Evolutionary conservation across 164 flowering plant genomes (phyloP).

Genomic region (Magnolia officinalis): DNA sequence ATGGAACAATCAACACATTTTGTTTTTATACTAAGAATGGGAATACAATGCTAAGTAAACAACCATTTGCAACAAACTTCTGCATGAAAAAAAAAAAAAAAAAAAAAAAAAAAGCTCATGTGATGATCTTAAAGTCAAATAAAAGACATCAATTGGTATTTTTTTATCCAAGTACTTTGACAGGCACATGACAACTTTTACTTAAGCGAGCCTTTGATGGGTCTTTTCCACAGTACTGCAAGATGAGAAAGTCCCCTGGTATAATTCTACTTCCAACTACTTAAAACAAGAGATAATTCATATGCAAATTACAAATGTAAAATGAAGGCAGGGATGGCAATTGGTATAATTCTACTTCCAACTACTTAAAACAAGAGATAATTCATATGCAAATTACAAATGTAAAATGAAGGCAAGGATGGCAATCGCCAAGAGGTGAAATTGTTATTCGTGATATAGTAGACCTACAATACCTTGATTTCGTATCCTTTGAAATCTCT

Average conservation of each 20-base stretch:
- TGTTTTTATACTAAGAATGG: background rate
- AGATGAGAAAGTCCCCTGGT: constrained; percentile 10
- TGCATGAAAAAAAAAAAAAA: constrained; percentile 12
- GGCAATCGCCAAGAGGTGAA: background rate
- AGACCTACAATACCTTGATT: constrained; percentile 57
- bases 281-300: constrained; percentile 1
- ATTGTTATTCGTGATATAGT: background rate
- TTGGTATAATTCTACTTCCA: background rate
- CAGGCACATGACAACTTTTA: constrained; percentile 80
- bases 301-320: constrained; percentile 1
- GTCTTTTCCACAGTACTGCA: constrained; percentile 84
- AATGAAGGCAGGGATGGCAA: background rate
- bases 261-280: background rate
- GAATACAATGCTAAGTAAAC: background rate
- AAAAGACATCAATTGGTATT: constrained; percentile 75
- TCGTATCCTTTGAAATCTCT: constrained; percentile 61
- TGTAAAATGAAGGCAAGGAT: background rate
- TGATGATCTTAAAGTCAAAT: constrained; percentile 60
- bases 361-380: background rate
- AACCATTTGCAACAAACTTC: background rate
- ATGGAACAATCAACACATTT: background rate
- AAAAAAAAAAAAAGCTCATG: constrained; percentile 46
- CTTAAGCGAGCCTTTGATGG: constrained; percentile 82
- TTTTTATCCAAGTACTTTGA: constrained; percentile 78
- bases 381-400: background rate